Base-by-base conservation (phyloP, 2,329 filamentous ascomycete species). In the Leptographium flavum region DNA sequence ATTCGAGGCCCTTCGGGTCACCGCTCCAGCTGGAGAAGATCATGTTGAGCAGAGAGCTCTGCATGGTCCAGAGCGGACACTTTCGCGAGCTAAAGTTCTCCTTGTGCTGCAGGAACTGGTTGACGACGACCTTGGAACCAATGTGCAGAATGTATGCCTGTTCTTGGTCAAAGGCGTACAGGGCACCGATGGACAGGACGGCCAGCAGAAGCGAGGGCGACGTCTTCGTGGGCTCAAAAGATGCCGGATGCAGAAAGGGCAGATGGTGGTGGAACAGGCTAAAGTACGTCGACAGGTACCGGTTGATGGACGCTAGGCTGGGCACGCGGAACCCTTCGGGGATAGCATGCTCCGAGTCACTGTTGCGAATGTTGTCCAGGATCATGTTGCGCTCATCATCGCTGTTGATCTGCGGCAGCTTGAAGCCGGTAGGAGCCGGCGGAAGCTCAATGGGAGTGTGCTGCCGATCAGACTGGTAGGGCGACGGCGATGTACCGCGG, bases 11-110 rank as follows among this genome's bases (percentile, higher is more conserved):
- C 53, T 95, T 96, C 31, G 92, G 83, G 58, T 96, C 92, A 56
- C 92, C 92, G 61, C 92, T 96, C 92, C 92, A 98, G 70, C 88
- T 96, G 45, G 92, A 87, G 61, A 98, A 96, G 53, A 95, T 81
- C 92, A 96, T 96, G 70, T 98, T 98, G 47, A 98, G 71, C 45
- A 98, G 69, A 4, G 88, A 94, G 61, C 86, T 87, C 62, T 98
- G 92, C 87, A 96, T 96, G 40, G 90, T 92, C 90, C 92, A 96
- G 14, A 98, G 66, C 4, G 92, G 92, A 57, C 90, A 96, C 63
- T 95, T 96, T 55, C 90, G 81, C 9, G 92, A 96, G 69, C 90
- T 94, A 63, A 96, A 96, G 65, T 94, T 94, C 62, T 95, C 88
- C 70, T 95, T 95, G 68, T 95, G 93, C 64, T 94, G 87, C 50